Percentiles rank a stretch among this genome's conserved stretches.
Conservation (phyloP, 768 basidiomycete genomes). For the Leccinum rimulosum region DNA sequence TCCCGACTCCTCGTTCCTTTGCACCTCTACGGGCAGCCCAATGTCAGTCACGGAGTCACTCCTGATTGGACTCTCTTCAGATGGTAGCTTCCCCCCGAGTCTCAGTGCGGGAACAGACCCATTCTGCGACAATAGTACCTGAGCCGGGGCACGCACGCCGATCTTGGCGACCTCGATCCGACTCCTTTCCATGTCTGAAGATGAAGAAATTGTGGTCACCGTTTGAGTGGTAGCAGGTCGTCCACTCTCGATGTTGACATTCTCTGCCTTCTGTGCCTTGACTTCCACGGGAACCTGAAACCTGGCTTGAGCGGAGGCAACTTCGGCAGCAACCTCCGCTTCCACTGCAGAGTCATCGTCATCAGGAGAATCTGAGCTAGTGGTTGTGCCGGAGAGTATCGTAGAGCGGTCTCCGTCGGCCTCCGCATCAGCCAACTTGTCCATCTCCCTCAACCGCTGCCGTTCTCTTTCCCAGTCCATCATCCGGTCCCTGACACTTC, state of each 20-base stretch:
- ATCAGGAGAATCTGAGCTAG: conserved; percentile 21
- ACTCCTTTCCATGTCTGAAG: conserved; percentile 27
- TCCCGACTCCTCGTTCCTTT: conserved; percentile 36
- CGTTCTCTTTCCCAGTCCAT: conserved; percentile 76
- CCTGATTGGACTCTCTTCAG: conserved; percentile 9
- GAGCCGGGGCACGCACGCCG: conserved; percentile 29
- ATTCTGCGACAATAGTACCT: conserved; percentile 25
- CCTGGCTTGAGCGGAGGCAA: conserved; percentile 8
- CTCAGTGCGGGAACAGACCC: conserved; percentile 21
- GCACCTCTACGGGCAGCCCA: conserved; percentile 26
- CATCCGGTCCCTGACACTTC: conserved; percentile 55
- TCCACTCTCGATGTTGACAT: neutral
- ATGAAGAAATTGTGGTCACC: conserved; percentile 12
- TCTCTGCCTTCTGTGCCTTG: conserved; percentile 1
- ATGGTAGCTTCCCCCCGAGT: conserved; percentile 5
- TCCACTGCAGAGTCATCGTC: conserved; percentile 28
- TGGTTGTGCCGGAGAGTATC: conserved; percentile 16
- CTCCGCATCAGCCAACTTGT: conserved; percentile 55
- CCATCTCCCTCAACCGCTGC: conserved; percentile 68
- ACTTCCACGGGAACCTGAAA: conserved; percentile 2
- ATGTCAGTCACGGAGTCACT: conserved; percentile 17
- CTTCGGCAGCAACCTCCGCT: conserved; percentile 27
- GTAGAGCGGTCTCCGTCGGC: conserved; percentile 37
- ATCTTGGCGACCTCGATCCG: conserved; percentile 31
- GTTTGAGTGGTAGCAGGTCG: conserved; percentile 13